Conservation (phyloP, 2,329 filamentous ascomycete species). For the Dothideomycetes sp. region DNA sequence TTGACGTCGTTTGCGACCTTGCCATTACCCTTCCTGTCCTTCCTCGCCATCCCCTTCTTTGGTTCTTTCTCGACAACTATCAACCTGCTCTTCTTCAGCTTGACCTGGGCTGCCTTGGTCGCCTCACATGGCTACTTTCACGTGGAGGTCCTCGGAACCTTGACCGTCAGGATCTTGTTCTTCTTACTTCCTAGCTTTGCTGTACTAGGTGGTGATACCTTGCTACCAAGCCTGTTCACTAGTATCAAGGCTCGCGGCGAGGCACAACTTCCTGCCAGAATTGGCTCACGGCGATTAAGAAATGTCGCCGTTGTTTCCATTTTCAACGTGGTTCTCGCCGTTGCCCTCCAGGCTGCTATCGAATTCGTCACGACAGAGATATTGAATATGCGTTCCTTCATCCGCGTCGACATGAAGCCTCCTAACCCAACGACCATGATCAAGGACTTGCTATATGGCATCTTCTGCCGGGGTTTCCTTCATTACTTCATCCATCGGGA, state of each 20-base stretch:
- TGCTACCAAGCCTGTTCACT: constrained; percentile 59
- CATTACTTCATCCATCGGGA: constrained; percentile 68
- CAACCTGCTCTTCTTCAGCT: constrained; percentile 80
- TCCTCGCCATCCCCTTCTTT: constrained; percentile 64
- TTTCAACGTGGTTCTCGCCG: constrained; percentile 46
- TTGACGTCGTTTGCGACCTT: constrained; percentile 23
- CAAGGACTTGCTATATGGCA: constrained; percentile 44
- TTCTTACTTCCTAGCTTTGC: constrained; percentile 64
- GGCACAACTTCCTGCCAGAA: constrained; percentile 37
- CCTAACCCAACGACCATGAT: constrained; percentile 49
- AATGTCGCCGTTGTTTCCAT: constrained; percentile 46
- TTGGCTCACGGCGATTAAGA: constrained; percentile 35
- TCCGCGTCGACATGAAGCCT: constrained; percentile 50
- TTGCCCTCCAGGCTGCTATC: constrained; percentile 45
- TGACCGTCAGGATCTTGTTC: constrained; percentile 58
- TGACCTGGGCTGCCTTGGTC: constrained; percentile 80
- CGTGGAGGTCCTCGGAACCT: constrained; percentile 64
- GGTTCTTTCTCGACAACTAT: constrained; percentile 71
- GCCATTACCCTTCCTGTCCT: constrained; percentile 40
- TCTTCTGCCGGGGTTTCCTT: constrained; percentile 52
- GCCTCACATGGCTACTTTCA: constrained; percentile 65
- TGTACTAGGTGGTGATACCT: constrained; percentile 64
- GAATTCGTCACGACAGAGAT: constrained; percentile 47
- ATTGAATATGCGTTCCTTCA: constrained; percentile 43
- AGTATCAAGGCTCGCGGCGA: constrained; percentile 59